phyloP scores from a whole-genome alignment of 495 filamentous ascomycete species.

The Lophiostoma macrostomum region DNA sequence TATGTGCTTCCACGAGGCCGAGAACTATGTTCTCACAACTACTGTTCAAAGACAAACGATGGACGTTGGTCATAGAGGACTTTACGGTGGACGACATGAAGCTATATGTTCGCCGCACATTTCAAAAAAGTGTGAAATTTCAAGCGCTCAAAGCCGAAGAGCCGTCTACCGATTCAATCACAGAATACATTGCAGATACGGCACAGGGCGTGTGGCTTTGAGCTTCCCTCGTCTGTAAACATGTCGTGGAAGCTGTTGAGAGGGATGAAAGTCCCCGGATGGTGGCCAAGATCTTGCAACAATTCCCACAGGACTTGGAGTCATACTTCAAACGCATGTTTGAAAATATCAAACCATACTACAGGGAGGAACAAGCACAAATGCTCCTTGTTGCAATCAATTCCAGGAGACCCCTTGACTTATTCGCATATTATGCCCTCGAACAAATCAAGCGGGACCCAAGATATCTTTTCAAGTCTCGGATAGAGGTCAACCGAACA shows the following conservation, averaged over 20 bases:
- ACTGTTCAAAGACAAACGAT: background rate
- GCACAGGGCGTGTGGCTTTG: constrained; percentile 3
- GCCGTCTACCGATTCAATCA: background rate
- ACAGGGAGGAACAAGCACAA: background rate
- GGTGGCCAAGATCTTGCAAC: background rate
- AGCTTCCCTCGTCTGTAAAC: background rate
- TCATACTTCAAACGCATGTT: background rate
- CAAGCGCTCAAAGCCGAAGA: background rate
- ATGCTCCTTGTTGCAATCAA: background rate
- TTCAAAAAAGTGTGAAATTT: background rate
- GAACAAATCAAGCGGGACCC: background rate
- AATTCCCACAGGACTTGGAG: background rate
- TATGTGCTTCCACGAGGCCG: background rate
- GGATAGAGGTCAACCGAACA: background rate
- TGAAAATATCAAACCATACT: background rate
- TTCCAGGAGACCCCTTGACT: background rate
- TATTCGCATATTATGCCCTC: background rate
- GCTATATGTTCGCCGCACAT: background rate
- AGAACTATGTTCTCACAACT: background rate
- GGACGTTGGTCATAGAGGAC: background rate
- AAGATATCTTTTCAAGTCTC: background rate
- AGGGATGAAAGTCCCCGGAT: background rate
- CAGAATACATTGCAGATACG: background rate
- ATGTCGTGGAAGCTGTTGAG: background rate
- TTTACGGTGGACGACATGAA: background rate